Percentiles rank a stretch among this genome's conserved stretches.
Evolutionary conservation across 2,329 filamentous ascomycete genomes (phyloP).

Genomic region (Diplodia intermedia): DNA sequence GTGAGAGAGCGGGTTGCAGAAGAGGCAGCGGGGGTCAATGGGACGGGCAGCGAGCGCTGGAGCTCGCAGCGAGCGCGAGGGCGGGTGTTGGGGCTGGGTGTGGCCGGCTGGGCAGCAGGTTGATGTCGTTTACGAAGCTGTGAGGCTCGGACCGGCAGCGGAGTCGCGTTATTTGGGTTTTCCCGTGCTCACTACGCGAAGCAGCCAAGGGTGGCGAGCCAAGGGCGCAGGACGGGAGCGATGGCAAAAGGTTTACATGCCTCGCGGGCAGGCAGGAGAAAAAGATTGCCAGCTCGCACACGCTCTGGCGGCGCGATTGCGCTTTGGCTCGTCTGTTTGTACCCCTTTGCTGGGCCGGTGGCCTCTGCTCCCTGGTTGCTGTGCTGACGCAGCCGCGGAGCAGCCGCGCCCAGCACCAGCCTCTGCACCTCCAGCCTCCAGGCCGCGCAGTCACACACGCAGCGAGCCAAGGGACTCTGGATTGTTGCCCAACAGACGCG

Average conservation of each 20-base stretch:
- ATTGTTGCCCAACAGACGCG: conserved; percentile 32
- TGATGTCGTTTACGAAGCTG: conserved; percentile 30
- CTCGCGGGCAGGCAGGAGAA: conserved; percentile 3
- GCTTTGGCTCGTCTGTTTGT: not conserved
- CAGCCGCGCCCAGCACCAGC: not conserved
- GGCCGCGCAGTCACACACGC: not conserved
- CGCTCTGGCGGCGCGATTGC: not conserved
- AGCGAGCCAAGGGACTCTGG: conserved; percentile 22
- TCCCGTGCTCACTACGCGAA: conserved; percentile 30
- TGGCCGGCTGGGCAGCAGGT: conserved; percentile 10
- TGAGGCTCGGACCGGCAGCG: conserved; percentile 31
- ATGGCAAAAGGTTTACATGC: conserved; percentile 3
- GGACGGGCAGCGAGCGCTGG: not conserved
- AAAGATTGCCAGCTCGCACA: conserved; percentile 7
- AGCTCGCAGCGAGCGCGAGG: not conserved
- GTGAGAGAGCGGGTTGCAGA: not conserved
- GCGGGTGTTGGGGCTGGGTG: conserved; percentile 18
- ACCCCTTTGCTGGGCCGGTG: conserved; percentile 15
- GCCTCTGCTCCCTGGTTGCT: conserved; percentile 7
- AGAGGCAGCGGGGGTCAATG: conserved; percentile 36
- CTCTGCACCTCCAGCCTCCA: not conserved
- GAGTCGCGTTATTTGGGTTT: conserved; percentile 32
- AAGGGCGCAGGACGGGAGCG: conserved; percentile 22
- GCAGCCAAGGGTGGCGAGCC: conserved; percentile 27
- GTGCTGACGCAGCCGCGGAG: not conserved